phyloP scores from a whole-genome alignment of 208 protist genomes.

The Endotrypanum monterogeii region DNA sequence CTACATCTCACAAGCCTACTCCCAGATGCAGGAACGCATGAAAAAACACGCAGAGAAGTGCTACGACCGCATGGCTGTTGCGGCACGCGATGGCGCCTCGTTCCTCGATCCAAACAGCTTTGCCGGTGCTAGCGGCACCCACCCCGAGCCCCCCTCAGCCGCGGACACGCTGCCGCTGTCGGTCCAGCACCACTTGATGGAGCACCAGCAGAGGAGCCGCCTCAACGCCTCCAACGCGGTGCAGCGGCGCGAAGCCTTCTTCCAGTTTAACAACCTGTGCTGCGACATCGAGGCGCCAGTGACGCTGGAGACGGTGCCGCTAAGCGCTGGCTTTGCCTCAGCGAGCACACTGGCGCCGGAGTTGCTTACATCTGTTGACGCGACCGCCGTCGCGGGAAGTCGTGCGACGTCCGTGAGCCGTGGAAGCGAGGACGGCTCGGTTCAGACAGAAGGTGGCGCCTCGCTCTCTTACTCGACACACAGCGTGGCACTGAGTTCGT shows the following conservation, averaged over 20 bases:
- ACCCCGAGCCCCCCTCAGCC: background rate
- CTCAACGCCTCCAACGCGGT: constrained; percentile 14
- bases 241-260: constrained; percentile 31
- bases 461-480: constrained; percentile 28
- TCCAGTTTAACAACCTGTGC: constrained; percentile 33
- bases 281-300: constrained; percentile 27
- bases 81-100: constrained; percentile 19
- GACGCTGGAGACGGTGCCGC: constrained; percentile 29
- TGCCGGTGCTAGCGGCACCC: background rate
- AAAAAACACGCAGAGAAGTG: constrained; percentile 56
- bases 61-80: constrained; percentile 20
- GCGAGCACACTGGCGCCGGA: constrained; percentile 11
- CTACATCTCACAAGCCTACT: constrained; percentile 57
- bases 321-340: constrained; percentile 18
- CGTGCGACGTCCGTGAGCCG: background rate
- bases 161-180: background rate
- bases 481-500: constrained; percentile 31
- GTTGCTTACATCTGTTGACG: constrained; percentile 15
- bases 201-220: constrained; percentile 24
- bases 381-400: background rate
- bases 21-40: constrained; percentile 35
- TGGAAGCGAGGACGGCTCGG: background rate
- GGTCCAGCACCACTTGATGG: constrained; percentile 20
- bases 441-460: constrained; percentile 22
- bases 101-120: constrained; percentile 36